These are phyloP conservation scores for Fonsecaea monophora DNA, from an alignment of 2,329 filamentous ascomycete genomes.

Conservation along the genomic window DNA sequence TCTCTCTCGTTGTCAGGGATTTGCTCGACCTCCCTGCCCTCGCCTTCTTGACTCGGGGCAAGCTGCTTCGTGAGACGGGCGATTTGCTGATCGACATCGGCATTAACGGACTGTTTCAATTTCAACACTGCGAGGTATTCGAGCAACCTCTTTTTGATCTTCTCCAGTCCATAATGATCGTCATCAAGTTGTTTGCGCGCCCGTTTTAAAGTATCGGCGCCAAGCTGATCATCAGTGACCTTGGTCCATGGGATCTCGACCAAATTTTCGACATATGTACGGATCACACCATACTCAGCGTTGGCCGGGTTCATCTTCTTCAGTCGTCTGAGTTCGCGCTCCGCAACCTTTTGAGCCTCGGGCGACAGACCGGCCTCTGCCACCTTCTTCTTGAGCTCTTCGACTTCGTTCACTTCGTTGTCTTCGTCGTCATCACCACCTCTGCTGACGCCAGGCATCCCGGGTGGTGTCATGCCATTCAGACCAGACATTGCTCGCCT, in stretches of 20 bases:
- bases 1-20: slow-evolving; percentile 61
- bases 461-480: slow-evolving; percentile 50
- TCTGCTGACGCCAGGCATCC: slow-evolving; percentile 55
- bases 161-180: slow-evolving; percentile 94
- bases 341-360: slow-evolving; percentile 88
- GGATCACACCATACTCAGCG: slow-evolving; percentile 91
- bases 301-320: slow-evolving; percentile 97
- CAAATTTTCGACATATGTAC: slow-evolving; percentile 92
- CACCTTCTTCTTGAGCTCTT: slow-evolving; percentile 88
- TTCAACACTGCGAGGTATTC: slow-evolving; percentile 97
- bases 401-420: slow-evolving; percentile 85
- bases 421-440: slow-evolving; percentile 65
- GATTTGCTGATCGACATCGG: slow-evolving; percentile 80
- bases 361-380: slow-evolving; percentile 79
- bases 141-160: slow-evolving; percentile 93
- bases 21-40: slow-evolving; percentile 48
- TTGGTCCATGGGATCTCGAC: slow-evolving; percentile 92
- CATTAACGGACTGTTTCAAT: slow-evolving; percentile 89
- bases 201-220: slow-evolving; percentile 75
- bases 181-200: slow-evolving; percentile 91
- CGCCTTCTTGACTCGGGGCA: slow-evolving; percentile 38
- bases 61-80: slow-evolving; percentile 58
- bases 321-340: slow-evolving; percentile 83
- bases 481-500: slow-evolving; percentile 53
- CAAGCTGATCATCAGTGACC: slow-evolving; percentile 83